A percentile compares a stretch with the other conserved stretches of the same genome.
These are phyloP conservation scores for Pseudofabraea citricarpa DNA, from an alignment of 2,329 filamentous ascomycete genomes.

Conservation along the genomic window DNA sequence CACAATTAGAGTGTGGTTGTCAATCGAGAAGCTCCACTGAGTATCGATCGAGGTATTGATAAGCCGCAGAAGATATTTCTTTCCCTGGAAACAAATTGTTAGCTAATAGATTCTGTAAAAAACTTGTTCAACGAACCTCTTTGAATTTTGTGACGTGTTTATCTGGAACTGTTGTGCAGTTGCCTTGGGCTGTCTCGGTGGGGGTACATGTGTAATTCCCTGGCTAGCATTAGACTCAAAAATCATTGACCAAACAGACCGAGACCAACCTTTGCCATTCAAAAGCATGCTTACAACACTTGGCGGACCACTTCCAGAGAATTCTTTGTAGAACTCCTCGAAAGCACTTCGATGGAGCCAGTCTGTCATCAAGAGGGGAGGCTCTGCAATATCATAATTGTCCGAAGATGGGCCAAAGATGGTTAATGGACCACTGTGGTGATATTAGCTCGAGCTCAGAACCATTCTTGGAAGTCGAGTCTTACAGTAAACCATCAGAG, in stretches of 20 bases:
- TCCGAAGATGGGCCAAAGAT: constrained; percentile 34
- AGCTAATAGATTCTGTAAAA: neutral
- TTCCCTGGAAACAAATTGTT: constrained; percentile 19
- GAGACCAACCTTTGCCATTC: constrained; percentile 1
- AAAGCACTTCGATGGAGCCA: constrained; percentile 7
- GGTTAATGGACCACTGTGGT: constrained; percentile 43
- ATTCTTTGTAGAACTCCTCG: constrained; percentile 1
- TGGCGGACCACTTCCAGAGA: neutral
- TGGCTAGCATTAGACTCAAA: neutral
- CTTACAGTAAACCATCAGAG: constrained; percentile 1
- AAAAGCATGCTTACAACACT: constrained; percentile 13
- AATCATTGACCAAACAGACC: neutral
- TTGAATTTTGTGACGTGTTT: neutral
- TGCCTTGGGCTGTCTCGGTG: neutral
- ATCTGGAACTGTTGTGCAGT: neutral
- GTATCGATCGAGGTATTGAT: constrained; percentile 40
- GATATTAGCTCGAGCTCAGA: no score
- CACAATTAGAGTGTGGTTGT: constrained; percentile 51
- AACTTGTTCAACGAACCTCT: neutral
- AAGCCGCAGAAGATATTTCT: constrained; percentile 39
- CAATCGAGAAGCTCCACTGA: constrained; percentile 40
- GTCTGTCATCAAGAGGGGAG: constrained; percentile 9
- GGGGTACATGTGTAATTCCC: neutral
- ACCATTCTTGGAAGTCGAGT: no score
- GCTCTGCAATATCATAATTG: constrained; percentile 11